Evolutionary conservation across 257 asterid genomes (phyloP).

Genomic region (Forsythia viridissima): DNA sequence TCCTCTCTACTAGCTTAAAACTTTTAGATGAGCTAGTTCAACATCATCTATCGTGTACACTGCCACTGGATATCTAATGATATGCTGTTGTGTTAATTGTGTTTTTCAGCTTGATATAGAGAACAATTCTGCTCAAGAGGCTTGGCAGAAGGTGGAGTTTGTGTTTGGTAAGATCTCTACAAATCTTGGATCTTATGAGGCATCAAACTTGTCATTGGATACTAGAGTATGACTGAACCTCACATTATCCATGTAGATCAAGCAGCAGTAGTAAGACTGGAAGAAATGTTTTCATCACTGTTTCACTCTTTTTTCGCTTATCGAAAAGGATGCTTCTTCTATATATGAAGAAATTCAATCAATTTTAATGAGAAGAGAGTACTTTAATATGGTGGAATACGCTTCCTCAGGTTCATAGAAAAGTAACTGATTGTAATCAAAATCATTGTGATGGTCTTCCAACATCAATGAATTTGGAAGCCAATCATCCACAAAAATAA

Average conservation of each 20-base stretch:
- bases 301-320: neutral
- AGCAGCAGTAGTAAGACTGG: neutral
- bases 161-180: constrained; percentile 69
- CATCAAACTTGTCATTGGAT: neutral
- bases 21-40: neutral
- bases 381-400: neutral
- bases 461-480: neutral
- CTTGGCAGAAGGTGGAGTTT: constrained; percentile 89
- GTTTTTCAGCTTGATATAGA: constrained; percentile 84
- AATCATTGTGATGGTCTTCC: neutral
- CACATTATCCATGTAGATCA: neutral
- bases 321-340: neutral
- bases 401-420: neutral
- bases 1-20: neutral
- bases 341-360: neutral
- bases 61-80: neutral
- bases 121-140: constrained; percentile 69
- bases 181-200: constrained; percentile 13
- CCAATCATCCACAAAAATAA: neutral
- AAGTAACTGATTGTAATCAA: neutral
- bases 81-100: neutral
- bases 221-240: neutral
- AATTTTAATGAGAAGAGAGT: neutral
- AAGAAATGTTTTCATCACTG: neutral
- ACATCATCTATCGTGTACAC: neutral